phyloP scores from a whole-genome alignment of 1,284 basidiomycete species.

The Puccinia polysora region DNA sequence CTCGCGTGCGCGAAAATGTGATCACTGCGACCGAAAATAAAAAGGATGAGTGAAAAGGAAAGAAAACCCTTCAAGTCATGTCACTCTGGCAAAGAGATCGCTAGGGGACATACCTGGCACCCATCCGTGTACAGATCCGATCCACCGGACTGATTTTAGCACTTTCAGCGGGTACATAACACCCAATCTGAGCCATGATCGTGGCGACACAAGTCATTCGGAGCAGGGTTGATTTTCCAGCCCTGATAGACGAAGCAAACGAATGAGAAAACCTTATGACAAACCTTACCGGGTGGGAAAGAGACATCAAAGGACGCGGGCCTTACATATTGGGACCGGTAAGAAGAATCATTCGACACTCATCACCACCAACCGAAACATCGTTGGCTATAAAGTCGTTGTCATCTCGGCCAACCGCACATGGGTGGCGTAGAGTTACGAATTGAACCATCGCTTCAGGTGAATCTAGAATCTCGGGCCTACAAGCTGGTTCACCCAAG shows the following conservation, averaged over 20 bases:
- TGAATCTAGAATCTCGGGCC: slow-evolving; percentile 78
- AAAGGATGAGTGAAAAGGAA: too few species aligned
- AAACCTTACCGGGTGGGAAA: too few species aligned
- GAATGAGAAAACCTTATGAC: neutral
- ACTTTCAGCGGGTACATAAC: slow-evolving; percentile 80
- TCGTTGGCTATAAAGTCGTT: slow-evolving; percentile 87
- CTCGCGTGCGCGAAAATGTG: slow-evolving; percentile 43
- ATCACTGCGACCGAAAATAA: too few species aligned
- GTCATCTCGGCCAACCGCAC: slow-evolving; percentile 50
- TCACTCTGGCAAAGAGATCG: neutral
- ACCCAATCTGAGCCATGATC: slow-evolving; percentile 97
- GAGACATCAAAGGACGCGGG: neutral
- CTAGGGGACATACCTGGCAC: slow-evolving; percentile 61
- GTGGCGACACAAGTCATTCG: slow-evolving; percentile 95
- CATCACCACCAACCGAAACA: slow-evolving; percentile 73
- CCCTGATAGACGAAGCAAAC: slow-evolving; percentile 49
- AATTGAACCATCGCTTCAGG: slow-evolving; percentile 75
- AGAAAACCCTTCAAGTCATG: too few species aligned
- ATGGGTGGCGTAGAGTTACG: slow-evolving; percentile 76
- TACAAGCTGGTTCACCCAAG: slow-evolving; percentile 84
- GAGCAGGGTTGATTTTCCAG: slow-evolving; percentile 76
- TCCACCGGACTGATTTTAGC: slow-evolving; percentile 86
- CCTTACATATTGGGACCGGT: slow-evolving; percentile 85
- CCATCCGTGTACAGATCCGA: slow-evolving; percentile 93
- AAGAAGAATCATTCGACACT: slow-evolving; percentile 74